Base-by-base conservation (phyloP, 768 basidiomycete species). In the Termitomyces sp. region DNA sequence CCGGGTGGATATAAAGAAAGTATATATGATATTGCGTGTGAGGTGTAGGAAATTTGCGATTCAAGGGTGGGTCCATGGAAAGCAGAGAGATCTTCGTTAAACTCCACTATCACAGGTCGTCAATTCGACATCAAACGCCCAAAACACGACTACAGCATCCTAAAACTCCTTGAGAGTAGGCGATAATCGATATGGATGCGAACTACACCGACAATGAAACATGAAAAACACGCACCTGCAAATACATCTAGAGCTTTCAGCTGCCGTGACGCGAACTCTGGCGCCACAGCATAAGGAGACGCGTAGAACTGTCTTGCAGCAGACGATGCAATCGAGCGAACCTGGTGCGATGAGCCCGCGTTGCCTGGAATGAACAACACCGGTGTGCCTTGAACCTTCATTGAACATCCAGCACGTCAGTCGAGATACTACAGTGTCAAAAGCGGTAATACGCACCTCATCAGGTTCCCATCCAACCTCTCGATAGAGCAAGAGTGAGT, bases 341-440 rank as follows among this genome's bases (percentile, higher is more conserved):
- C 90, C 77, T 98, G 97, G 62, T 85, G 87, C 34, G 90, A 94
- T 2, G 92, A 95, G 5, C 97, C 97, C 24, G 96, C 96, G 69
- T 98, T 98, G 8, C 97, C 97, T 2, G 97, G 97, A 44, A 98
- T 88, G 74, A 98, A 99, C 29, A 99, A 77, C 29, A 96, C 92
- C n/a, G 97, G 97, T 18, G 81, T 67, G 39, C 93, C 92, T 26
- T 63, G 61, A 45, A 58, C 47, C 60, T 64, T 39, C 26, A 41
- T 20, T 41, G 9, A 20, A 48, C 22, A 49, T 15, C 15, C 16
- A 28, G 59, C 41, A 56, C 36, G 36, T 54, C 8, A 57, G 26
- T 46, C 7, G 16, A 45, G 8, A 18, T 50, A 31, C n/a, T 37
- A 26, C 10, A 13, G 41, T 16, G 7, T 34, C 24, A n/a, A 3